Evolutionary conservation across 2,329 filamentous ascomycete species (phyloP).

Genomic region (Stylonectria norvegica): DNA sequence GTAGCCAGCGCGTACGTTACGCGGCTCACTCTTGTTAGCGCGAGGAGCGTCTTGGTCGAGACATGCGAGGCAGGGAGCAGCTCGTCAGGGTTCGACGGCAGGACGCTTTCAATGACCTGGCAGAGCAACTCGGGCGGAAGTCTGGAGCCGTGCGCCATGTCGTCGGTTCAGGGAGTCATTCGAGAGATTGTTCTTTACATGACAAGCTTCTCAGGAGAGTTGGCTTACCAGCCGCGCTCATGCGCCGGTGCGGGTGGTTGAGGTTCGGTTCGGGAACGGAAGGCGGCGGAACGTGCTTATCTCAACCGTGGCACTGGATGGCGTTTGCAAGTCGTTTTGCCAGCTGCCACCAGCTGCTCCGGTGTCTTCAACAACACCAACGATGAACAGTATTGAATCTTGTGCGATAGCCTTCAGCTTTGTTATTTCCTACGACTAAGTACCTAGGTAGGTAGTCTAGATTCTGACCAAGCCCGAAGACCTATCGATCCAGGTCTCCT

Average conservation of each 20-base stretch:
- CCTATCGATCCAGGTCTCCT: too few species aligned
- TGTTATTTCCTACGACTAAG: too few species aligned
- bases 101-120: constrained; percentile 34
- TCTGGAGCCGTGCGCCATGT: constrained; percentile 8
- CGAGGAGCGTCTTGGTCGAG: constrained; percentile 42
- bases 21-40: constrained; percentile 42
- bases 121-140: constrained; percentile 36
- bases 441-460: too few species aligned
- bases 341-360: too few species aligned
- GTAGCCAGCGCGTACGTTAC: constrained; percentile 40
- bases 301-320: too few species aligned
- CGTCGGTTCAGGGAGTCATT: constrained; percentile 3
- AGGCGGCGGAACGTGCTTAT: too few species aligned
- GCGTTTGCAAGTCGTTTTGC: too few species aligned
- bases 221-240: constrained; percentile 6
- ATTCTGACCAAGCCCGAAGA: too few species aligned
- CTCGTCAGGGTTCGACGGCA: constrained; percentile 29
- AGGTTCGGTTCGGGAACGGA: too few species aligned
- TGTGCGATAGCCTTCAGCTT: too few species aligned
- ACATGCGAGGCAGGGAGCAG: constrained; percentile 38
- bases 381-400: too few species aligned
- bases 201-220: not conserved
- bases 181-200: constrained; percentile 12
- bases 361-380: too few species aligned
- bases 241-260: constrained; percentile 6